A percentile compares a stretch with the other conserved stretches of the same genome.
These are phyloP conservation scores for Lodderomyces pseudojiufengensis DNA, from an alignment of 1,139 yeast species.

Conservation along the genomic window DNA sequence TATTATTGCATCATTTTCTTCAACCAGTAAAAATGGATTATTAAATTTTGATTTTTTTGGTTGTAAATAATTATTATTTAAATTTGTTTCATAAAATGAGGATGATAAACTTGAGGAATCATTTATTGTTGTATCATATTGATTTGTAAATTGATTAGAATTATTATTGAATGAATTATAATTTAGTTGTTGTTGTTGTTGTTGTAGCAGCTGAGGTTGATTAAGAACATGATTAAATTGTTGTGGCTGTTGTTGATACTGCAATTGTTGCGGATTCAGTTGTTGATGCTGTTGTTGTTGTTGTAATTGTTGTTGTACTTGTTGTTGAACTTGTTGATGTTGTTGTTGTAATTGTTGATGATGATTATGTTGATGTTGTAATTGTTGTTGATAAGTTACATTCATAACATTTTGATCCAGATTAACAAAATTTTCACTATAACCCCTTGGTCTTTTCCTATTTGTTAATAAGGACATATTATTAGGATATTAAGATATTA, in stretches of 20 bases:
- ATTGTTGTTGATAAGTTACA: not conserved
- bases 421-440: constrained; percentile 36
- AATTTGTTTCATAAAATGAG: constrained; percentile 5
- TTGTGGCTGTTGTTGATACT: constrained; percentile 3
- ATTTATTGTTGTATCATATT: constrained; percentile 6
- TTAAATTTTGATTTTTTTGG: constrained; percentile 6
- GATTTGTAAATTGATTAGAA: not conserved
- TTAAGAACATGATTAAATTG: not conserved
- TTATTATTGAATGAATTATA: constrained; percentile 6
- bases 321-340: constrained; percentile 7
- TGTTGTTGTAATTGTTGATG: constrained; percentile 6
- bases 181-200: constrained; percentile 11
- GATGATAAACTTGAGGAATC: constrained; percentile 7
- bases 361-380: constrained; percentile 5
- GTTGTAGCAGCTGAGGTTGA: not conserved
- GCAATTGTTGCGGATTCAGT: constrained; percentile 4
- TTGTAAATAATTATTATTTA: not conserved
- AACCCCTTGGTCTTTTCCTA: constrained; percentile 47
- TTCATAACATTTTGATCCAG: constrained; percentile 3
- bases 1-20: constrained; percentile 6
- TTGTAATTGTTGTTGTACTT: constrained; percentile 4
- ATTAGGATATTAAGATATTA: too few species aligned
- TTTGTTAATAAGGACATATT: constrained; percentile 16
- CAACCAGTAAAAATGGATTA: constrained; percentile 13
- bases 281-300: constrained; percentile 5